A percentile compares a stretch with the other conserved stretches of the same genome.
These are phyloP conservation scores for Leucaena leucocephala DNA, from an alignment of 306 rosid genomes.

Conservation along the genomic window DNA sequence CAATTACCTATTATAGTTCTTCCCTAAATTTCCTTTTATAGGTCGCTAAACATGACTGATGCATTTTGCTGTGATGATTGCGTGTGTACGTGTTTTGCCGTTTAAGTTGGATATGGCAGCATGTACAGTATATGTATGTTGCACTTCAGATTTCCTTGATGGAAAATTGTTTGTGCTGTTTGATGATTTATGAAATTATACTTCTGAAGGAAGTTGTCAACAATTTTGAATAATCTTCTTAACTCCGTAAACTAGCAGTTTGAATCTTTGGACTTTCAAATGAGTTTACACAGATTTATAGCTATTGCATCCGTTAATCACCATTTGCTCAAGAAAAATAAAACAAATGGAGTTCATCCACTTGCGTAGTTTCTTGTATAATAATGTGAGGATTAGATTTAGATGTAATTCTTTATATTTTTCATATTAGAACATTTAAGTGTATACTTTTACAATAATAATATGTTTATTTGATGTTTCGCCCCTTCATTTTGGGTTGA, in stretches of 20 bases:
- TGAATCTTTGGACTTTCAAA: neutral
- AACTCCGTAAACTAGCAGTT: slow-evolving; percentile 12
- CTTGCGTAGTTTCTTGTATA: neutral
- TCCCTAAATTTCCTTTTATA: neutral
- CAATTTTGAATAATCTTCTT: slow-evolving; percentile 7
- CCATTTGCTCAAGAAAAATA: neutral
- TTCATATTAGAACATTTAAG: neutral
- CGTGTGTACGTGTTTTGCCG: slow-evolving; percentile 26
- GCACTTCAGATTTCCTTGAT: slow-evolving; percentile 17
- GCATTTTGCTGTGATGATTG: slow-evolving; percentile 12
- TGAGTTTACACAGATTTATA: neutral
- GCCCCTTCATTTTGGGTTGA: neutral
- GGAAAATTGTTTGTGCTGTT: slow-evolving; percentile 1
- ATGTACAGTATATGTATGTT: neutral
- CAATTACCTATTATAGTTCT: neutral
- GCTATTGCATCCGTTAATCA: neutral
- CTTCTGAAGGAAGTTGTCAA: neutral
- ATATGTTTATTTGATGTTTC: neutral
- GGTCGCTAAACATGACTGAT: slow-evolving; percentile 21
- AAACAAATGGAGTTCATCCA: neutral
- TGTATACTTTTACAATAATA: neutral
- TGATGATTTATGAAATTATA: neutral
- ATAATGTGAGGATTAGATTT: neutral
- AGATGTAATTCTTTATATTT: neutral
- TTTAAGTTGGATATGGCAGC: slow-evolving; percentile 10